Evolutionary conservation across 805 yeast species (phyloP).

Genomic region (Pichia exigua): DNA sequence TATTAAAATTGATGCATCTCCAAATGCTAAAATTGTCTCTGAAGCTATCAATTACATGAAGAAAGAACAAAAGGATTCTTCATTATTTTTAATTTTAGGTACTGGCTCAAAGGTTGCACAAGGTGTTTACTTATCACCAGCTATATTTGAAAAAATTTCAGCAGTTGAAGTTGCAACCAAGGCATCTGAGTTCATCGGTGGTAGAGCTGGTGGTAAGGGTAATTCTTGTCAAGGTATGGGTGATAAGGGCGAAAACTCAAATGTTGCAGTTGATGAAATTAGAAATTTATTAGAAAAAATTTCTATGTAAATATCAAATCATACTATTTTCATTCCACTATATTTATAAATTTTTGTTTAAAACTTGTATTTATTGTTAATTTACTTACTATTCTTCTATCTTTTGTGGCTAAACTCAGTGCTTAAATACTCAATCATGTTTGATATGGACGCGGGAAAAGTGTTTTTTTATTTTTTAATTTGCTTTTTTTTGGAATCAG

Average conservation of each 20-base stretch:
- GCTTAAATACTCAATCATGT: too few species aligned
- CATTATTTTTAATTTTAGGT: slow-evolving; percentile 77
- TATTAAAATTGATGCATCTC: slow-evolving; percentile 57
- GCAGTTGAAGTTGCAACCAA: slow-evolving; percentile 68
- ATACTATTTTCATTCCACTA: neutral
- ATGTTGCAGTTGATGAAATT: slow-evolving; percentile 67
- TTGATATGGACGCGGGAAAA: too few species aligned
- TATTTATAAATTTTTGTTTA: neutral
- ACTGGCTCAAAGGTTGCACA: slow-evolving; percentile 68
- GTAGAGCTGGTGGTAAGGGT: slow-evolving; percentile 98
- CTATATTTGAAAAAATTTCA: slow-evolving; percentile 55
- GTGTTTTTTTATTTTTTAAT: too few species aligned
- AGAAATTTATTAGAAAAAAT: slow-evolving; percentile 58
- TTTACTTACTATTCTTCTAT: too few species aligned
- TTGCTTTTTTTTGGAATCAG: too few species aligned
- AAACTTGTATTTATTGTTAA: neutral
- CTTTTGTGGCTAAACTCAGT: too few species aligned
- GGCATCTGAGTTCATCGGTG: slow-evolving; percentile 76
- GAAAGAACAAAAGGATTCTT: slow-evolving; percentile 63
- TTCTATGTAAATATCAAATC: slow-evolving; percentile 8
- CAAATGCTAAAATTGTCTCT: slow-evolving; percentile 89
- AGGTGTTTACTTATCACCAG: slow-evolving; percentile 81
- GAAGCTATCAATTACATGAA: slow-evolving; percentile 85
- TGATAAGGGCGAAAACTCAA: slow-evolving; percentile 61
- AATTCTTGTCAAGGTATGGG: slow-evolving; percentile 97